phyloP scores from a whole-genome alignment of 1,284 basidiomycete species.

The Melanopsichium pennsylvanicum region DNA sequence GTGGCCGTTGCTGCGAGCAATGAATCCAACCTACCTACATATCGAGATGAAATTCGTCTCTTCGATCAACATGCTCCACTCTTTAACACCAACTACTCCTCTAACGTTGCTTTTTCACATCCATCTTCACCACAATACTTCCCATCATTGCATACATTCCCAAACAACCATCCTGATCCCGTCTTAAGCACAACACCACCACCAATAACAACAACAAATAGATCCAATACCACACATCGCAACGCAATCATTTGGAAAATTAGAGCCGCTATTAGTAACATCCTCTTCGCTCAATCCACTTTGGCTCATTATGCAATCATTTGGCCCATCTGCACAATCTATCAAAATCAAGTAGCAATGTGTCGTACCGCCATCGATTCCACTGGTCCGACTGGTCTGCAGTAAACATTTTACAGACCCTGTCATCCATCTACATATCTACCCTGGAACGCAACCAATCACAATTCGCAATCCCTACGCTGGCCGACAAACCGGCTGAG shows the following conservation, averaged over 20 bases:
- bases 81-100: no score
- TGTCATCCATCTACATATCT: no score
- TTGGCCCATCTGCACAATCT: conserved; percentile 9
- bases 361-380: conserved; percentile 13
- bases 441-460: no score
- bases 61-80: no score
- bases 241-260: conserved; percentile 21
- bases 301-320: conserved; percentile 8
- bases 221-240: no score
- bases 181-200: no score
- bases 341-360: conserved; percentile 6
- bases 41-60: conserved; percentile 14
- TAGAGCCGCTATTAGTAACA: conserved; percentile 17
- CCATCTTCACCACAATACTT: no score
- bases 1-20: conserved; percentile 21
- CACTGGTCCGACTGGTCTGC: conserved; percentile 6
- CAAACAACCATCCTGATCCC: no score
- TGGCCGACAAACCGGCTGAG: no score
- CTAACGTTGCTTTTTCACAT: no score
- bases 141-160: no score
- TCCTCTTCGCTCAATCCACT: conserved; percentile 17
- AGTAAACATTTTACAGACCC: background rate
- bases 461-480: no score
- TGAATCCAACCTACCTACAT: conserved; percentile 5
- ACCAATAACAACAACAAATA: background rate